These are phyloP conservation scores for Senecio squalidus DNA, from an alignment of 140 eudicot species.

Conservation along the genomic window DNA sequence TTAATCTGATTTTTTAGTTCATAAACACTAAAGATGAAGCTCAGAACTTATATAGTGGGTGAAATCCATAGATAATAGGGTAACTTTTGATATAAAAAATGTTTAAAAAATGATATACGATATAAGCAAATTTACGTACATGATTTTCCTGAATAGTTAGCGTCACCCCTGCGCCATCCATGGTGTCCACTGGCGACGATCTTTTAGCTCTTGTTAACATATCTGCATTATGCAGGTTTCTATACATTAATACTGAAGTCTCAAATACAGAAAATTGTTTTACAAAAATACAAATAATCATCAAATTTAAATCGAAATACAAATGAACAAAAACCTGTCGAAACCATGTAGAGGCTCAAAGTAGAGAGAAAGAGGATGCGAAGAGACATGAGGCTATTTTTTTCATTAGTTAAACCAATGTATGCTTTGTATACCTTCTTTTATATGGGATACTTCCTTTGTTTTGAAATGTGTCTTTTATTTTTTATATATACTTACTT, in stretches of 20 bases:
- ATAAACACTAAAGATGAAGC: too few relatives aligned
- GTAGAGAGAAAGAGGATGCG: slow-evolving; percentile 1
- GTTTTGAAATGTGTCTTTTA: too few relatives aligned
- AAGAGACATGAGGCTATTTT: slow-evolving; percentile 8
- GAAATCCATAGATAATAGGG: too few relatives aligned
- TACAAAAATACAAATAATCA: neutral
- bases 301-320: neutral
- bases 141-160: slow-evolving; percentile 9
- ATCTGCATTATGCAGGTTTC: slow-evolving; percentile 10
- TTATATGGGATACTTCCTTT: too few relatives aligned
- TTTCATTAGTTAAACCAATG: neutral
- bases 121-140: slow-evolving; percentile 10
- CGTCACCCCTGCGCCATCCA: slow-evolving; percentile 12
- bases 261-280: neutral
- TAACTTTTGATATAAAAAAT: neutral
- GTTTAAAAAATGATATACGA: neutral
- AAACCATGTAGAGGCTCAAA: neutral
- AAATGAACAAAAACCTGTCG: neutral
- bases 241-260: neutral
- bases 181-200: slow-evolving; percentile 5
- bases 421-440: too few relatives aligned
- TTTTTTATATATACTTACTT: too few relatives aligned
- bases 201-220: slow-evolving; percentile 10
- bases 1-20: too few relatives aligned
- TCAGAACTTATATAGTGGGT: too few relatives aligned